phyloP scores from a whole-genome alignment of 495 filamentous ascomycete species.

The Penicillium canescens region DNA sequence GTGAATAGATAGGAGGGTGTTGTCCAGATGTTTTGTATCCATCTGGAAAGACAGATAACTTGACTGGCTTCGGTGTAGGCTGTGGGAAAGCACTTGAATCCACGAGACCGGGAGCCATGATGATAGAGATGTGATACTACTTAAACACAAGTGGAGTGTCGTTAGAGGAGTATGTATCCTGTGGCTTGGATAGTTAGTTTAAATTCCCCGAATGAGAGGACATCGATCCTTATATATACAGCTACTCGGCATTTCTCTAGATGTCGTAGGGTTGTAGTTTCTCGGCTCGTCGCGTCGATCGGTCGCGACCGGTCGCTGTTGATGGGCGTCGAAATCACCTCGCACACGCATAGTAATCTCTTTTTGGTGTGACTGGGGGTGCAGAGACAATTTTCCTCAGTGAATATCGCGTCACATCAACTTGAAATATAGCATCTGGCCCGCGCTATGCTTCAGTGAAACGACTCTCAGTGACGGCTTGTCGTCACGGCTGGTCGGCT shows the following conservation, averaged over 20 bases:
- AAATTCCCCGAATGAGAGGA: too few relatives aligned
- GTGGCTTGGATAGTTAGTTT: background rate
- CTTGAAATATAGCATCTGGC: too few relatives aligned
- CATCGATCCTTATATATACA: constrained; percentile 8
- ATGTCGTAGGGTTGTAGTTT: background rate
- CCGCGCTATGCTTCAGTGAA: too few relatives aligned
- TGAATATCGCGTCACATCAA: too few relatives aligned
- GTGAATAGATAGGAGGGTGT: constrained; percentile 68
- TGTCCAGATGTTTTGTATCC: constrained; percentile 75
- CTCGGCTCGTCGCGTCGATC: constrained; percentile 22
- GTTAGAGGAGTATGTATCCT: background rate
- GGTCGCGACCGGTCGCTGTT: background rate
- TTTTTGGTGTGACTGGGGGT: too few relatives aligned
- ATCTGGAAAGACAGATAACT: constrained; percentile 49
- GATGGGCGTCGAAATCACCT: too few relatives aligned
- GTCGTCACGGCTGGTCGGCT: background rate
- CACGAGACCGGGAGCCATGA: constrained; percentile 18
- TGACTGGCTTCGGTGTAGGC: constrained; percentile 8
- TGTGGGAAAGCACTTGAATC: constrained; percentile 3
- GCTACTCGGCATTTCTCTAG: background rate
- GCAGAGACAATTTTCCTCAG: too few relatives aligned
- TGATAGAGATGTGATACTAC: background rate
- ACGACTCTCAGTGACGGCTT: background rate
- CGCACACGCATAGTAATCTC: too few relatives aligned
- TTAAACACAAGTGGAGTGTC: background rate